Evolutionary conservation across 78 protist species (phyloP), one percentile per base, ranked within the genome.

Genomic region (Diacronema lutheri): DNA sequence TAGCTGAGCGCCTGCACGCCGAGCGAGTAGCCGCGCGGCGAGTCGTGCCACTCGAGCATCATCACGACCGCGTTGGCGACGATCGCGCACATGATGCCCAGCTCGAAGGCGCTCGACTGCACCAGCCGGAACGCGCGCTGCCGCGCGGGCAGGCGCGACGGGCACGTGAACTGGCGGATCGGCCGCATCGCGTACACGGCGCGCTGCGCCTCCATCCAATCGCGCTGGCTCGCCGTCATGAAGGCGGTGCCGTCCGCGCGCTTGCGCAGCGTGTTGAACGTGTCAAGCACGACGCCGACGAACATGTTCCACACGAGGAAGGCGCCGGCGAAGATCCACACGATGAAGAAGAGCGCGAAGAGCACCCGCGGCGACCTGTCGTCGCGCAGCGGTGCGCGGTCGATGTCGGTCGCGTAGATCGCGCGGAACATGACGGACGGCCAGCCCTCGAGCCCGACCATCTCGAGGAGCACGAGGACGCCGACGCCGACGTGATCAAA

Each of bases 161-260:
- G 58, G 50, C 50, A 44, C 23, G 1, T 12, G 21, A 58, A 23
- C 33, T 0, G 13, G 25, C 12, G 3, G 58, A 41, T 33, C 33
- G 79, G 79, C 26, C 79, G 79, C 58, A 5, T 7, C 14, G 46
- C 58, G 58, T 38, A 0, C 14, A 71, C 25, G 16, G 5, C 21
- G n/a, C 41, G 41, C 23, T 71, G 79, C 26, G 64, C 76, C 23
- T 56, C 16, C n/a, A 31, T 7, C 87, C 87, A 83, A 2, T 83
- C 81, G 41, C 55, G 5, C 40, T 83, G 81, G 25, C 35, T 81
- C 14, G 19, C 44, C 3, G 87, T 69, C 81, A 83, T 83, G 29
- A 69, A 21, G 16, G 44, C 46, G n/a, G 11, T 4, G 26, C 88
- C 88, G 26, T 84, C 88, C 23, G 58, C 57, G 65, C 58, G 33